These are phyloP conservation scores for Backusella morwellensis DNA, from an alignment of 192 early-diverging fungal species.

Conservation along the genomic window DNA sequence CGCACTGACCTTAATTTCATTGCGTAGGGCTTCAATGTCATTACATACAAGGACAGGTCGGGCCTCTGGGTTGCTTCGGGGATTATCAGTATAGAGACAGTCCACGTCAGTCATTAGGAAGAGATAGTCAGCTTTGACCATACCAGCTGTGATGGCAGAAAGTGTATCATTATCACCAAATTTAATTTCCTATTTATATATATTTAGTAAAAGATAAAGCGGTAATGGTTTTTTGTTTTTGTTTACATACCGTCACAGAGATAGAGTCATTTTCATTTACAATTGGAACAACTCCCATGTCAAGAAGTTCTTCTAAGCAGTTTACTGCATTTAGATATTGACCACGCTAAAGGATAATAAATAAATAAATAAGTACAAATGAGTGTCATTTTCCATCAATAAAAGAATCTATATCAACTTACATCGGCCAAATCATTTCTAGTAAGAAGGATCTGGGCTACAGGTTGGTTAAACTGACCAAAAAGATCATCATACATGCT, in stretches of 20 bases:
- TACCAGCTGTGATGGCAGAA: slow-evolving; percentile 94
- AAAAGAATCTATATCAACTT: slow-evolving; percentile 23
- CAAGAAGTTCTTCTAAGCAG: slow-evolving; percentile 84
- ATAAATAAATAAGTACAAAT: neutral
- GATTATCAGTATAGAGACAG: slow-evolving; percentile 96
- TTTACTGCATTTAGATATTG: slow-evolving; percentile 98
- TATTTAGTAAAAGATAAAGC: neutral
- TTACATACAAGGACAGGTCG: slow-evolving; percentile 79
- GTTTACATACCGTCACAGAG: slow-evolving; percentile 48
- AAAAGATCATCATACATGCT: slow-evolving; percentile 94
- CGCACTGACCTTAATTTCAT: slow-evolving; percentile 76
- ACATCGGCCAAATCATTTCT: slow-evolving; percentile 91
- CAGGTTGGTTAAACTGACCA: slow-evolving; percentile 84
- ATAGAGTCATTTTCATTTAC: slow-evolving; percentile 99
- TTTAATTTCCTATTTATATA: slow-evolving; percentile 71
- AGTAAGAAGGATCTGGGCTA: slow-evolving; percentile 94
- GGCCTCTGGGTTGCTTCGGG: slow-evolving; percentile 84
- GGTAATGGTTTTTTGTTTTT: neutral
- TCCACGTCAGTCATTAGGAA: slow-evolving; percentile 98
- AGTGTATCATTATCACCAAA: slow-evolving; percentile 99
- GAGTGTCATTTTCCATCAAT: neutral
- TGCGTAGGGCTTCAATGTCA: slow-evolving; percentile 80
- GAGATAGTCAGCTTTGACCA: slow-evolving; percentile 95
- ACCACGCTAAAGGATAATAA: slow-evolving; percentile 57
- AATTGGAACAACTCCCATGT: slow-evolving; percentile 91